Evolutionary conservation across 768 basidiomycete species (phyloP).

Genomic region (Leccinum uliginosum): DNA sequence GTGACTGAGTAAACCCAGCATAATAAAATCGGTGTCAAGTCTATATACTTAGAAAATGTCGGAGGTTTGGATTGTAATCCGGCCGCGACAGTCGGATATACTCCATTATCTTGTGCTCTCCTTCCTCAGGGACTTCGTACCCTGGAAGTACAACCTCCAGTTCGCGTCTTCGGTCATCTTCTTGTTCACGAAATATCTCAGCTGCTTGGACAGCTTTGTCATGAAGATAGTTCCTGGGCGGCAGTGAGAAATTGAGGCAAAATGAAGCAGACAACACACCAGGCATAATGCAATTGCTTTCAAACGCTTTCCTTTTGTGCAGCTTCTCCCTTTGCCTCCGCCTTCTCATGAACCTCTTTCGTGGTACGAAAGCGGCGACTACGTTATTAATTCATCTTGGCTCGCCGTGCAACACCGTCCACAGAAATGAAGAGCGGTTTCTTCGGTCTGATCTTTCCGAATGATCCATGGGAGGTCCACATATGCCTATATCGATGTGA

Average conservation of each 20-base stretch:
- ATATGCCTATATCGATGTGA: conserved; percentile 94
- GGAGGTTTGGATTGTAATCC: conserved; percentile 92
- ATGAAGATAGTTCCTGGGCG: conserved; percentile 87
- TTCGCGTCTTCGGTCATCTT: conserved; percentile 96
- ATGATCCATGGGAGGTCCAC: conserved; percentile 95
- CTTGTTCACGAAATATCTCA: conserved; percentile 96
- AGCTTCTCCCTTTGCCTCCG: conserved; percentile 85
- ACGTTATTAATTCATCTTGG: conserved; percentile 99
- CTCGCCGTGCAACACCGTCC: conserved; percentile 94
- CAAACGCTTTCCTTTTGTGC: conserved; percentile 93
- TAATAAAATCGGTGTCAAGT: conserved; percentile 96
- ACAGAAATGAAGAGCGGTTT: conserved; percentile 99
- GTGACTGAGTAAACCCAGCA: conserved; percentile 95
- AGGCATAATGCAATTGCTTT: conserved; percentile 98
- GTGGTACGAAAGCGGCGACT: conserved; percentile 91
- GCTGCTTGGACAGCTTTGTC: conserved; percentile 81
- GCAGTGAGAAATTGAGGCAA: not conserved
- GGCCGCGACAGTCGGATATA: conserved; percentile 92
- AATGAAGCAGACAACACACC: conserved; percentile 46
- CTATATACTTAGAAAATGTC: conserved; percentile 99
- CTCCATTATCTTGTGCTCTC: conserved; percentile 99
- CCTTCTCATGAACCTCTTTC: conserved; percentile 87
- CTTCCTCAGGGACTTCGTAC: conserved; percentile 97
- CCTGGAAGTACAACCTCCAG: conserved; percentile 95
- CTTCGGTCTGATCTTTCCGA: conserved; percentile 95